Base-by-base conservation (phyloP, 2,329 filamentous ascomycete genomes). In the Hymenoscyphus fructigenus region DNA sequence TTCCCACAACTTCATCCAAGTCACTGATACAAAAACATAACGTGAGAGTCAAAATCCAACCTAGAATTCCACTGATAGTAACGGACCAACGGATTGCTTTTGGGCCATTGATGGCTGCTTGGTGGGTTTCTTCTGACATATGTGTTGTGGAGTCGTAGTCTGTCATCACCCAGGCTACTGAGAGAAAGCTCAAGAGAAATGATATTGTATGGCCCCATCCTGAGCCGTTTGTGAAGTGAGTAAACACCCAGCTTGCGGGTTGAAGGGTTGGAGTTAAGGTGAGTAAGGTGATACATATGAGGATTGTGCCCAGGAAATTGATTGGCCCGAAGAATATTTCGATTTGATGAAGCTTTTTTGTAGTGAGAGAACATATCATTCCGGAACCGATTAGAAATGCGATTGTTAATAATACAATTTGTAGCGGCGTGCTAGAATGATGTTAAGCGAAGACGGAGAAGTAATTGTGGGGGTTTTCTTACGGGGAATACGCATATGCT, bases 81-180 rank as follows among this genome's bases (percentile, higher is more conserved):
- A 88, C 84, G 1, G 85, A 85, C 41, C 79, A 79, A 65, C 81
- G 77, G 64, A 89, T 89, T 5, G 87, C 86, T 17, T 84, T 75
- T 2, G 87, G 86, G 0, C 85, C 87, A 65, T 81, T 80, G 60
- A 85, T 79, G 1, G 85, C 85, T 6, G 87, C 86, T 72, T 89
- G 83, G 68, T 88, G 85, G 0, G 85, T 88, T 76, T 89, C 86
- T 78, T 89, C 87, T 1, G 85, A 87, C 83, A 89, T 88, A 71
- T 89, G 87, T 5, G 86, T 88, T 12, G 87, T 89, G 57, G 84
- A 86, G 69, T 89, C 86, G 72, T 88, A 89, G 72, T 88, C 86
- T 5, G 86, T 89, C 86, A 89, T 88, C n/a, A 85, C 87, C 83
- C 83, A 85, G 26, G 83, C 82, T 15, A 85, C 83, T 17, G 82